Conservation (phyloP, 2,329 filamentous ascomycete species). For the Diaporthe longicolla region DNA sequence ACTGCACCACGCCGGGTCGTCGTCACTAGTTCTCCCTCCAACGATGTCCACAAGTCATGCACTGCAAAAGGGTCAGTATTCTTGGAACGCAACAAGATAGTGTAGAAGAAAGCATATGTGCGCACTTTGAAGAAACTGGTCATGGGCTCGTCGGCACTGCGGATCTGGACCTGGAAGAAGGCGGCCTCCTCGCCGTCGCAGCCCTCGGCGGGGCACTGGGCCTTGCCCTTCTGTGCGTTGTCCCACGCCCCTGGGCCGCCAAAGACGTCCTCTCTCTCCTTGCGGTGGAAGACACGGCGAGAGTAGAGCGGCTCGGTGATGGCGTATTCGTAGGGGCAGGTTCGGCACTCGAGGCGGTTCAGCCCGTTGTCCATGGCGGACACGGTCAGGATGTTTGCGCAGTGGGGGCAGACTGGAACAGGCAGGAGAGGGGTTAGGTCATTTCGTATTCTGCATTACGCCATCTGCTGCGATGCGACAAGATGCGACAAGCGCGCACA, state of each 20-base stretch:
- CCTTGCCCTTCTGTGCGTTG: slow-evolving; percentile 87
- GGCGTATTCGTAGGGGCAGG: slow-evolving; percentile 92
- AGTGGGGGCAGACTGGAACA: slow-evolving; percentile 80
- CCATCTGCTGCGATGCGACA: background rate
- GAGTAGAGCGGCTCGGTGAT: slow-evolving; percentile 84
- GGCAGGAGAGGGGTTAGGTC: slow-evolving; percentile 33
- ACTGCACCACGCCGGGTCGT: background rate
- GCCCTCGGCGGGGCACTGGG: slow-evolving; percentile 84
- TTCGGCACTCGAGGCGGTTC: slow-evolving; percentile 95
- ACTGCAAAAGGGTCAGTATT: slow-evolving; percentile 56
- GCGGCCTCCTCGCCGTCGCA: slow-evolving; percentile 90
- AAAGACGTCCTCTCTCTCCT: slow-evolving; percentile 90
- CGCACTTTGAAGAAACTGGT: slow-evolving; percentile 91
- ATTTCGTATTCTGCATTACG: background rate
- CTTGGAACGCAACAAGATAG: slow-evolving; percentile 44
- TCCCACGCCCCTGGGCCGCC: slow-evolving; percentile 91
- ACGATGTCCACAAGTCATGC: slow-evolving; percentile 75
- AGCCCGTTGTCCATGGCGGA: slow-evolving; percentile 68
- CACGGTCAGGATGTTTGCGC: slow-evolving; percentile 87
- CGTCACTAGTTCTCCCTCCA: slow-evolving; percentile 75
- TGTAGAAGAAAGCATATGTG: slow-evolving; percentile 12
- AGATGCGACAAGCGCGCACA: background rate
- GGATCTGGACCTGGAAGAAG: slow-evolving; percentile 97
- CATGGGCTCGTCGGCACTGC: slow-evolving; percentile 98
- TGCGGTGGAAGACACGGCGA: slow-evolving; percentile 87